phyloP scores from a whole-genome alignment of 805 yeast species.

The Helenozyma baotianmanensis region DNA sequence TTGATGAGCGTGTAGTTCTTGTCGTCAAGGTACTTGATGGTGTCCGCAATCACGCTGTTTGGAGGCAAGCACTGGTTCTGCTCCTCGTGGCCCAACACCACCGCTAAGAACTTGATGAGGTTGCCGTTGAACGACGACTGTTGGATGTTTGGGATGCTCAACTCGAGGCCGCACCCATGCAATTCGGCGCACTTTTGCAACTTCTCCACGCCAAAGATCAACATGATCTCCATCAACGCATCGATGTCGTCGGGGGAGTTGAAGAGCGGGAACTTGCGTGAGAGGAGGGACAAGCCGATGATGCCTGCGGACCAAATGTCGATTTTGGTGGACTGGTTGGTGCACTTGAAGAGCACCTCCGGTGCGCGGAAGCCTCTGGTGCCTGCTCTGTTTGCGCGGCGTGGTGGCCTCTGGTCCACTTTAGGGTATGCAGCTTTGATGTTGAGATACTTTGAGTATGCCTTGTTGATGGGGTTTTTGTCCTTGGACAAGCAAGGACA shows the following conservation, averaged over 20 bases:
- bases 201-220: slow-evolving; percentile 70
- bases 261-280: slow-evolving; percentile 87
- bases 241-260: slow-evolving; percentile 92
- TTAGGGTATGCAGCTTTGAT: slow-evolving; percentile 64
- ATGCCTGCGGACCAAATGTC: slow-evolving; percentile 95
- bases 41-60: slow-evolving; percentile 69
- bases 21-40: slow-evolving; percentile 46
- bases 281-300: slow-evolving; percentile 69
- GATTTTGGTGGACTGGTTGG: slow-evolving; percentile 73
- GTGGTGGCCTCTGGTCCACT: slow-evolving; percentile 80
- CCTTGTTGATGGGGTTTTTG: slow-evolving; percentile 13
- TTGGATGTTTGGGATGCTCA: slow-evolving; percentile 19
- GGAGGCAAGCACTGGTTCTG: slow-evolving; percentile 60
- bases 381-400: slow-evolving; percentile 96
- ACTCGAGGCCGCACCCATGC: slow-evolving; percentile 86
- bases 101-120: slow-evolving; percentile 25
- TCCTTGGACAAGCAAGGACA: slow-evolving; percentile 58
- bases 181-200: slow-evolving; percentile 73
- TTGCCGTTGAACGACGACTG: slow-evolving; percentile 25
- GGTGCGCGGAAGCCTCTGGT: slow-evolving; percentile 95
- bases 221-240: slow-evolving; percentile 79
- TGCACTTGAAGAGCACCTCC: slow-evolving; percentile 83
- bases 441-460: slow-evolving; percentile 21
- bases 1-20: slow-evolving; percentile 30
- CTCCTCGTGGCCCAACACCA: slow-evolving; percentile 36